Base-by-base conservation (phyloP, 2,329 filamentous ascomycete species). In the Aspergillus floridensis region DNA sequence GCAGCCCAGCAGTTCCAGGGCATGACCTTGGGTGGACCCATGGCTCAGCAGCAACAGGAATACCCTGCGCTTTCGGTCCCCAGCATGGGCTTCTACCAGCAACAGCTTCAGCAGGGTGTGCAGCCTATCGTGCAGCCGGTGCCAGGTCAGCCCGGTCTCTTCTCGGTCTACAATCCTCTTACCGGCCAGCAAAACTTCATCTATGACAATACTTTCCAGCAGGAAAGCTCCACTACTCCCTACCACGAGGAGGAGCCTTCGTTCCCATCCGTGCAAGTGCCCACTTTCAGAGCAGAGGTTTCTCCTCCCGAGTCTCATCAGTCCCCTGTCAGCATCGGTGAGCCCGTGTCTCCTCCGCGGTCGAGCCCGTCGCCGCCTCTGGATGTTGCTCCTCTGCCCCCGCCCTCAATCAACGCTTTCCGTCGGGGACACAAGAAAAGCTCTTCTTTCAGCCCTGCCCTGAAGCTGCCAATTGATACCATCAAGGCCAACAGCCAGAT, bases 341-440 rank as follows among this genome's bases (percentile, higher is more conserved):
- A 82, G 63, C 86, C 87, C 7, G 85, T 87, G 49, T 85, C 84
- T 38, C 84, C 85, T 51, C 84, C 83, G 4, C 84, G 83, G 70
- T 44, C 38, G 14, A 84, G 84, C 51, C 84, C 88, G 53, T 89
- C 91, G 19, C 90, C 89, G 5, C 84, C 85, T 14, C 86, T 90
- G 67, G 83, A 88, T 59, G 82, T 87, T 53, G 79, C 84, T 66
- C 91, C 92, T 46, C 85, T 96, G 56, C 92, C 92, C 55, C 92
- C 92, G 29, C 91, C 92, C 60, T 96, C 92, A 57, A 91, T 90
- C 65, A 95, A 93, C 70, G 92, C 92, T 49, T 96, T 96, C 83
- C 93, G 93, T 63, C 91, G 92, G 59, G 90, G 91, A 58, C 93
- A 98, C 79, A 95, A 96, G 83, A 97, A 97, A 84, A 86, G 86